A percentile compares a stretch with the other conserved stretches of the same genome.
phyloP scores from a whole-genome alignment of 306 rosid genomes.

The Sechiopsis laciniata region DNA sequence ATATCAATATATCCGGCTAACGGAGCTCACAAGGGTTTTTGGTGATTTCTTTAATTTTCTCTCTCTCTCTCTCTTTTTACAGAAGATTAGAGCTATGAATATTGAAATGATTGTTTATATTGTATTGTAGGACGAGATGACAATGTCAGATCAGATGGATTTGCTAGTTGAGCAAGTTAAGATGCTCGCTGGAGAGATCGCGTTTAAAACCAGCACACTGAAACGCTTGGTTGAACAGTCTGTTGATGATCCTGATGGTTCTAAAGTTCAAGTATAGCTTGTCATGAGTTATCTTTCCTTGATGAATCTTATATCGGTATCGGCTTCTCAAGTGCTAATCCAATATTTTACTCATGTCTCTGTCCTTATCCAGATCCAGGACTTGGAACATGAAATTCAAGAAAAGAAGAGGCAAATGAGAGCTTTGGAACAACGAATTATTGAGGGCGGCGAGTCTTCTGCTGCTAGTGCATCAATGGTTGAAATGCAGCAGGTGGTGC shows the following conservation, averaged over 20 bases:
- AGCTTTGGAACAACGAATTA: conserved; percentile 67
- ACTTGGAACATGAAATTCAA: conserved; percentile 81
- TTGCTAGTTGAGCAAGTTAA: conserved; percentile 96
- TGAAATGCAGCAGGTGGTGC: conserved; percentile 94
- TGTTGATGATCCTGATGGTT: conserved; percentile 68
- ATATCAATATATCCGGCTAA: not conserved
- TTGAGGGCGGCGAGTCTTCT: conserved; percentile 80
- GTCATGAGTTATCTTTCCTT: not conserved
- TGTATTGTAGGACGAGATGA: conserved; percentile 68
- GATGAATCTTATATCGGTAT: not conserved
- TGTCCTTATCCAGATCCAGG: conserved; percentile 48
- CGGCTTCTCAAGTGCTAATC: not conserved
- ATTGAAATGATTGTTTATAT: conserved; percentile 18
- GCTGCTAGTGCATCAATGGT: conserved; percentile 67
- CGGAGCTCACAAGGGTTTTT: not conserved
- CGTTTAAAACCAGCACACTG: conserved; percentile 90
- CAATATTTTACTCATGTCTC: conserved; percentile 10
- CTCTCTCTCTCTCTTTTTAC: not conserved
- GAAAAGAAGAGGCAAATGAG: conserved; percentile 90
- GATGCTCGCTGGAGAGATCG: conserved; percentile 98
- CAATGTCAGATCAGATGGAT: conserved; percentile 88
- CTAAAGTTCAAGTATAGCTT: conserved; percentile 60
- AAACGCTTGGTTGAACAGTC: conserved; percentile 93
- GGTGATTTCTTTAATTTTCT: not conserved
- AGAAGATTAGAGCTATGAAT: not conserved